These are phyloP conservation scores for Byssochlamys sp. DNA, from an alignment of 2,329 filamentous ascomycete species.

Conservation along the genomic window DNA sequence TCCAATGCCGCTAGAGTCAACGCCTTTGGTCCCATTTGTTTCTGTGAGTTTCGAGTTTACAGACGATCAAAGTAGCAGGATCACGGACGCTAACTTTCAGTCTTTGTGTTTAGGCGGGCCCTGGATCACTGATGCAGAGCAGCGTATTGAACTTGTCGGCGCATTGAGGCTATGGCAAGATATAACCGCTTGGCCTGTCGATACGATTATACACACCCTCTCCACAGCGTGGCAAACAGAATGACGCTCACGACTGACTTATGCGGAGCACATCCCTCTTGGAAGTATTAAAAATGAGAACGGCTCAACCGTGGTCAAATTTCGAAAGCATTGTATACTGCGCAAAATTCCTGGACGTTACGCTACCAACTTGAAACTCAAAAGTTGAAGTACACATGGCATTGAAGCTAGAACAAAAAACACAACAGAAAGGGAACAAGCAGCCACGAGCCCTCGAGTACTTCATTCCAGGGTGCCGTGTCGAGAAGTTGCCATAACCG, in stretches of 20 bases:
- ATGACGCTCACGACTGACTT: background rate
- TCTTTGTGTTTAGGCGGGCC: background rate
- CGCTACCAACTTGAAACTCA: background rate
- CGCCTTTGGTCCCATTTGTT: constrained; percentile 41
- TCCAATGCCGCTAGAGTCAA: constrained; percentile 39
- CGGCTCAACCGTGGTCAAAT: background rate
- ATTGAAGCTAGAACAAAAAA: background rate
- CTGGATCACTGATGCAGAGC: background rate
- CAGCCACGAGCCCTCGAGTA: background rate
- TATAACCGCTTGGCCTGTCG: background rate
- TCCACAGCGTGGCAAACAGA: background rate
- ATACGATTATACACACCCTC: background rate
- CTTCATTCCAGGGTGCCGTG: background rate
- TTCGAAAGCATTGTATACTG: background rate
- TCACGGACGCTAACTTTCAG: background rate
- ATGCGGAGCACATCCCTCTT: background rate
- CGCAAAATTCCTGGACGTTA: background rate
- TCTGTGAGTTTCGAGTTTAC: constrained; percentile 29
- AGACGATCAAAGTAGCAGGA: background rate
- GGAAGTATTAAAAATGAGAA: background rate
- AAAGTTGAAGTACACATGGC: background rate
- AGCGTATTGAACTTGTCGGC: background rate
- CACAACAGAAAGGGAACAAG: background rate
- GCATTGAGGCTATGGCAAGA: background rate
- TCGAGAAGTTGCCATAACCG: background rate